phyloP scores from a whole-genome alignment of 2,329 filamentous ascomycete species.

The Xylaria sp. region DNA sequence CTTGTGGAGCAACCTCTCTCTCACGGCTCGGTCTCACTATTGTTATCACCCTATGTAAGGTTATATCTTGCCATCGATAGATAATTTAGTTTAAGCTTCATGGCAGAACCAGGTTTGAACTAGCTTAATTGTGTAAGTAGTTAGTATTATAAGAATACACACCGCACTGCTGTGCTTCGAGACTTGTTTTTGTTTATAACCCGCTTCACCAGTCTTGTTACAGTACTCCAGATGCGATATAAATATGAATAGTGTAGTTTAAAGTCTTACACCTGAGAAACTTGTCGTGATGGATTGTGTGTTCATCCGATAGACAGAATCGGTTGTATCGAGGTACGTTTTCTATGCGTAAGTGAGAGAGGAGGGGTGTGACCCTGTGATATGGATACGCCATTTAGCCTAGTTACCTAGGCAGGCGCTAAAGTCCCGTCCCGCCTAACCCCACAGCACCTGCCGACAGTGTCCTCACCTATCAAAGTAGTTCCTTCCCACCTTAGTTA shows the following conservation, averaged over 20 bases:
- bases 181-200: background rate
- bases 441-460: background rate
- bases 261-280: background rate
- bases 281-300: background rate
- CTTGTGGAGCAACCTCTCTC: background rate
- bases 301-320: no score
- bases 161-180: background rate
- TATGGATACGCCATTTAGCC: background rate
- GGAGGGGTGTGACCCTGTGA: background rate
- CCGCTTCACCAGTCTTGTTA: background rate
- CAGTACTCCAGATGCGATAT: background rate
- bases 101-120: background rate
- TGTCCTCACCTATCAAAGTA: background rate
- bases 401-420: background rate
- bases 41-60: no score
- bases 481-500: slow-evolving; percentile 1
- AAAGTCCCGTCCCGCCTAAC: background rate
- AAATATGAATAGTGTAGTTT: background rate
- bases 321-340: no score
- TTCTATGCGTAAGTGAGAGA: background rate
- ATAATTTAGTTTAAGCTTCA: no score
- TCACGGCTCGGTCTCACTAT: background rate
- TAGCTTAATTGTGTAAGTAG: background rate
- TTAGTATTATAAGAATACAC: background rate
- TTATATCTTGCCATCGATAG: no score